Evolutionary conservation across 768 basidiomycete genomes (phyloP).

Genomic region (Rhodotorula graminis): DNA sequence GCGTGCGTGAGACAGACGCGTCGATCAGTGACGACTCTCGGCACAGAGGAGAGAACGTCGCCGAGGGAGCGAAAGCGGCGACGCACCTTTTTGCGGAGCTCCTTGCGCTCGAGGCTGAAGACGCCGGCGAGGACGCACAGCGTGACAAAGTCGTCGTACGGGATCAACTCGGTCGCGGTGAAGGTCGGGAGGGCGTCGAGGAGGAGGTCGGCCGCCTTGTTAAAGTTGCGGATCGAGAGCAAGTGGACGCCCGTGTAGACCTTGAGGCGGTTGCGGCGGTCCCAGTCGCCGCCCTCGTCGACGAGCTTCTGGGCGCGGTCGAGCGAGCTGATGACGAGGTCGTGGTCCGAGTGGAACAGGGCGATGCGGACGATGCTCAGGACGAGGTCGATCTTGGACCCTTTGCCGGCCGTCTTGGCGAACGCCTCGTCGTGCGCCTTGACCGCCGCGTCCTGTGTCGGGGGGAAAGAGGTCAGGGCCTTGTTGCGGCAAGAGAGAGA

Average conservation of each 20-base stretch:
- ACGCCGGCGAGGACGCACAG: conserved; percentile 75
- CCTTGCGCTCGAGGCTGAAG: conserved; percentile 70
- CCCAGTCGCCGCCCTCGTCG: conserved; percentile 97
- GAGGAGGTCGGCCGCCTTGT: conserved; percentile 73
- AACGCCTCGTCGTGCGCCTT: conserved; percentile 76
- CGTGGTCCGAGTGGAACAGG: conserved; percentile 77
- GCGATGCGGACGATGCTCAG: conserved; percentile 83
- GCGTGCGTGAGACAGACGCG: not conserved
- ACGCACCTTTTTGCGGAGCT: conserved; percentile 81
- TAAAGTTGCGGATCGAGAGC: conserved; percentile 85
- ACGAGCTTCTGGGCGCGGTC: conserved; percentile 80
- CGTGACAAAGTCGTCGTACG: conserved; percentile 84
- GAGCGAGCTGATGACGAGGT: conserved; percentile 66
- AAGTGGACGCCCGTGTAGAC: conserved; percentile 85
- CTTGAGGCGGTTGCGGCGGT: conserved; percentile 90
- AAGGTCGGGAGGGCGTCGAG: conserved; percentile 91
- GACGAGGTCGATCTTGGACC: conserved; percentile 86
- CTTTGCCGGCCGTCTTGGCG: conserved; percentile 86
- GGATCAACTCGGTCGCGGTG: conserved; percentile 80
- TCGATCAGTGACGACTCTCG: too few species aligned
- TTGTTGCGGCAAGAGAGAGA: not conserved
- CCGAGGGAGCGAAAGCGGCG: too few species aligned
- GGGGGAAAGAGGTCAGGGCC: too few species aligned
- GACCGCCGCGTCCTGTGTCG: conserved; percentile 65
- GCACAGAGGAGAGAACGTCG: not conserved